Evolutionary conservation across 1,139 yeast genomes (phyloP).

Genomic region (Pichia kudriavzevii): DNA sequence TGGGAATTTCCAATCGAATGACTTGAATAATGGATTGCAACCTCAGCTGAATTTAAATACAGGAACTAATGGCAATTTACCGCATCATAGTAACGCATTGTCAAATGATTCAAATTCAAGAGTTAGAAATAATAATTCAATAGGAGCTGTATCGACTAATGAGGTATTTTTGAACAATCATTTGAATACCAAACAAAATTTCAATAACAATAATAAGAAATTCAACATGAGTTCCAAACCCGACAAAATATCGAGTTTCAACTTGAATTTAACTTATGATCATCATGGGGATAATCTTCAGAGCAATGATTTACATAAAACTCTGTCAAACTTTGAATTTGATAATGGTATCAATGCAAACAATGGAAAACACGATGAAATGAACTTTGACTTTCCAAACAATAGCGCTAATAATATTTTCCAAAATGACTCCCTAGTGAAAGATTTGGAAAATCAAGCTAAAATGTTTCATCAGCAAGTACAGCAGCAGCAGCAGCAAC

Average conservation of each 20-base stretch:
- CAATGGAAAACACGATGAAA: constrained; percentile 7
- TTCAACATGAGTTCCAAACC: constrained; percentile 7
- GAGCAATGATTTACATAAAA: constrained; percentile 10
- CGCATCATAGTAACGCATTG: not conserved
- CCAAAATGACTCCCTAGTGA: constrained; percentile 10
- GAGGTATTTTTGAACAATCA: constrained; percentile 59
- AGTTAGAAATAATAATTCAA: constrained; percentile 31
- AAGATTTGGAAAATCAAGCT: constrained; percentile 11
- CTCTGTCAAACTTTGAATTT: constrained; percentile 22
- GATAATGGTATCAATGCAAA: constrained; percentile 17
- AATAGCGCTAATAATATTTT: constrained; percentile 10
- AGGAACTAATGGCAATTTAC: not conserved
- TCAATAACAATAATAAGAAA: constrained; percentile 8
- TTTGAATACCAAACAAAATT: constrained; percentile 12
- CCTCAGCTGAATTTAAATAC: not conserved
- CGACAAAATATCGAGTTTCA: constrained; percentile 5
- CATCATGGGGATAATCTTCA: constrained; percentile 4
- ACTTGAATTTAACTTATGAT: constrained; percentile 6
- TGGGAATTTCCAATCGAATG: constrained; percentile 3
- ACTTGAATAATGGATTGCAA: not conserved
- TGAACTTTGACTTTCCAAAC: constrained; percentile 10
- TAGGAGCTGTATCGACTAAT: constrained; percentile 58
- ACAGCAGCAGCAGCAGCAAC: constrained; percentile 18
- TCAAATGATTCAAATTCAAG: constrained; percentile 27
- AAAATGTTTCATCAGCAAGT: constrained; percentile 14